Evolutionary conservation across 169 alveolate species (phyloP), one percentile per base, ranked within the genome.

Genomic region (Eimeria tenella): DNA sequence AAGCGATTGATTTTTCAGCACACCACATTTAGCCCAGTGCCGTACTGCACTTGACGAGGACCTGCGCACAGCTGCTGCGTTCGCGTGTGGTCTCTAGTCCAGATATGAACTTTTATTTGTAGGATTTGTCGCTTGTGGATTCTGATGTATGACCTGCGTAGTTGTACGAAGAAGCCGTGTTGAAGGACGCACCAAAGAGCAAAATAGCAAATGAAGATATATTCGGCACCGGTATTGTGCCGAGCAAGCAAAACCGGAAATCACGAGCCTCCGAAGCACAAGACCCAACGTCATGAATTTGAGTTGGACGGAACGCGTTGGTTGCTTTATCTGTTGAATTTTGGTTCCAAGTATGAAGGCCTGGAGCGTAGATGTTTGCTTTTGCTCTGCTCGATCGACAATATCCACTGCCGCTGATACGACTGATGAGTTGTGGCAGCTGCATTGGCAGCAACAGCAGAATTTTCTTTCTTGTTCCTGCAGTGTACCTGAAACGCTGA

Each of bases 141-240:
- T 55, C 73, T 81, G 42, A 31, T 31, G 42, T 2, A 31, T 31
- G 58, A 3, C 31, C 6, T 4, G 53, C 74, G 8, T 71, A 81
- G 89, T n/a, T 58, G 73, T 81, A 81, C 63, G 73, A 53, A 25
- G 89, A 81, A 23, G 55, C 89, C 56, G 63, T 81, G 21, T 3
- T 52, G 53, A 56, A 81, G 74, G 13, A 62, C 74, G 89, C 31
- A 11, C 89, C 89, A 31, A 81, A 23, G 56, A 21, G 60, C 89
- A 81, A 56, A 17, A 23, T 81, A 31, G 89, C 89, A 50, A 81
- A 13, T 6, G 89, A 81, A 25, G 73, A 25, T 6, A 55, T 81
- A 21, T 81, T 81, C 56, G 89, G 89, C 7, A 2, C 73, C 6
- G 89, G 55, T 17, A 31, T 11, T 6, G 21, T 53, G 49, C 52